A percentile compares a stretch with the other conserved stretches of the same genome.
Conservation (phyloP, 164 flowering plant species). For the Vitis rotundifolia region DNA sequence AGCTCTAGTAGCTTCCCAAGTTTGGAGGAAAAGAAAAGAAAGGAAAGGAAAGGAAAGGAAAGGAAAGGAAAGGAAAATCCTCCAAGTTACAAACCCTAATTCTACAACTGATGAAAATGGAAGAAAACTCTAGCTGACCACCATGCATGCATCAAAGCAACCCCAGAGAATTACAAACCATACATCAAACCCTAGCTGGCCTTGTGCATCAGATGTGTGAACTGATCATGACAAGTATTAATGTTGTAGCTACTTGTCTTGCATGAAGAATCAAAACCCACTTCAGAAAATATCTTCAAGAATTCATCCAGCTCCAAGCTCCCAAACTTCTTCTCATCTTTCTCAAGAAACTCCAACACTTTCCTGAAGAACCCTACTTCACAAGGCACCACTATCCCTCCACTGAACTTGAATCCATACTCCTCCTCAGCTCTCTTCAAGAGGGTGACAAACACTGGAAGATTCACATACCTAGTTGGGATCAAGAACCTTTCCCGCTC, state of each 20-base stretch:
- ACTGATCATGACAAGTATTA: conserved; percentile 7
- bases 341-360: conserved; percentile 26
- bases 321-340: conserved; percentile 28
- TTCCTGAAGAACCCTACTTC: conserved; percentile 36
- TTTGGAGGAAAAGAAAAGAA: no score
- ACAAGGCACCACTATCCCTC: conserved; percentile 41
- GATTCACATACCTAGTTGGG: conserved; percentile 36
- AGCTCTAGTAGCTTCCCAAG: no score
- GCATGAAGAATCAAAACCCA: conserved; percentile 26
- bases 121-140: no score
- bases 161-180: no score
- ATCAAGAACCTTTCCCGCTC: conserved; percentile 37
- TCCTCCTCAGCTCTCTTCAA: conserved; percentile 39
- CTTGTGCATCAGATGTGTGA: conserved; percentile 31
- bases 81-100: no score
- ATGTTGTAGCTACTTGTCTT: conserved; percentile 6
- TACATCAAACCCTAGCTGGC: conserved; percentile 25
- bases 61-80: no score
- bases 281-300: conserved; percentile 28
- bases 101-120: no score
- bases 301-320: conserved; percentile 30
- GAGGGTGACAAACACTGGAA: conserved; percentile 30
- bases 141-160: no score
- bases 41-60: no score
- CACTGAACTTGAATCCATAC: conserved; percentile 29